Percentiles rank a stretch among this genome's conserved stretches.
Evolutionary conservation across 805 yeast species (phyloP).

Genomic region (Hanseniaspora clermontiae): DNA sequence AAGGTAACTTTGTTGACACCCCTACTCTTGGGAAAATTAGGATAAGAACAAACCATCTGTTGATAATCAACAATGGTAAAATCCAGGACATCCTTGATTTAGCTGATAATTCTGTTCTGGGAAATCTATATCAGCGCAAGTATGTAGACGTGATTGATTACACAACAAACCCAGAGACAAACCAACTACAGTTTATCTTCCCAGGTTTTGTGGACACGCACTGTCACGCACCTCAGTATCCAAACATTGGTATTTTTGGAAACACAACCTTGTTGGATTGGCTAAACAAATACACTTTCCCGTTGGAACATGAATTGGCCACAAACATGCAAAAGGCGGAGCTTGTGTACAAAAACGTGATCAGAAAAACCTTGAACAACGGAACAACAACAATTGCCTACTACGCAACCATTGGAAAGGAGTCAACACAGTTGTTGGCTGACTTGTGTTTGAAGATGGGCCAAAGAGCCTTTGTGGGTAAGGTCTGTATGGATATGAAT

Average conservation of each 20-base stretch:
- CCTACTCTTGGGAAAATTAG: conserved; percentile 48
- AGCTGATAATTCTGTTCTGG: conserved; percentile 15
- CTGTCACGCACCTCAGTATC: conserved; percentile 75
- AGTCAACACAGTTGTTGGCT: conserved; percentile 65
- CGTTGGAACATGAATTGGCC: conserved; percentile 57
- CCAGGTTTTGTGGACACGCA: conserved; percentile 80
- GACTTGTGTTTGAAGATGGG: conserved; percentile 53
- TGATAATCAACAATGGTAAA: conserved; percentile 42
- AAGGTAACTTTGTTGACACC: conserved; percentile 64
- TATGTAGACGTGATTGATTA: conserved; percentile 11
- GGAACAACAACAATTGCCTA: conserved; percentile 93
- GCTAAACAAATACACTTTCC: conserved; percentile 80
- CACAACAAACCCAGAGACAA: conserved; percentile 24
- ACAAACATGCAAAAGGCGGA: conserved; percentile 42
- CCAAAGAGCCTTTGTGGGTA: conserved; percentile 83
- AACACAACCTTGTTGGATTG: conserved; percentile 77
- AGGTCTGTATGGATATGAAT: conserved; percentile 85
- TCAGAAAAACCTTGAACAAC: conserved; percentile 52
- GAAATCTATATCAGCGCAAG: neutral
- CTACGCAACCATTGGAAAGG: conserved; percentile 75
- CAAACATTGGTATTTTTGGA: conserved; percentile 74
- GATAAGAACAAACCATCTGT: conserved; percentile 49
- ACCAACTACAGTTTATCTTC: conserved; percentile 40
- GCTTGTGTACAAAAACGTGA: conserved; percentile 51
- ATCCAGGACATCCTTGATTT: neutral